Base-by-base conservation (phyloP, 768 basidiomycete species). In the Mycena venus region DNA sequence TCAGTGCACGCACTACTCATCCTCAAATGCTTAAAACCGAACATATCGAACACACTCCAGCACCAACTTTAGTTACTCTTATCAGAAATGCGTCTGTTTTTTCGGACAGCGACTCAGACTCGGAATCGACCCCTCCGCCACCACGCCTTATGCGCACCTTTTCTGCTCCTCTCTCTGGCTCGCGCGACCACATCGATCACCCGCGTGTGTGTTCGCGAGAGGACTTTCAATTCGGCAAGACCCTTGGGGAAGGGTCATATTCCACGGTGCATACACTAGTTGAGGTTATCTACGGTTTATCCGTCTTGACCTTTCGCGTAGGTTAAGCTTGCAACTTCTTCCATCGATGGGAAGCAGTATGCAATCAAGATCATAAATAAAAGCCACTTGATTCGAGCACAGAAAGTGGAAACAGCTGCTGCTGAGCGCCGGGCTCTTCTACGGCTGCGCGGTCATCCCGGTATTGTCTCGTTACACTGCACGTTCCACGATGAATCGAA, bases 401-500 rank as follows among this genome's bases (percentile, higher is more conserved):
- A 25, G 23, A 53, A 53, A 14, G 23, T 53, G n/a, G 11, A 27
- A 25, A 53, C 51, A 27, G 51, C 25, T 14, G 12, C 21, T 53
- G 25, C 25, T 27, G 51, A 53, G 51, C 51, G 36, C 36, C 36
- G 36, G 36, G 36, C 36, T 38, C 36, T 38, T 38, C 36, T 38
- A 21, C 83, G 84, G 51, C 84, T 91, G 42, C 83, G 84, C 21
- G 89, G 90, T 3, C 92, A 92, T 82, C 90, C 90, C 14, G 92
- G 92, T 36, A 90, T 98, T 64, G 90, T 97, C 11, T 90, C 91
- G 60, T 85, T 97, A 32, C 92, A 92, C 76, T 95, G 92, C 85
- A 92, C 95, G 2, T 97, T 97, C 78, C 95, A 96, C 76, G 96
- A 97, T 79, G 89, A 92, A 29, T 92, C 90, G 87, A 92, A 93